Evolutionary conservation across 176 grass and related monocot genomes (phyloP), one percentile per base, ranked within the genome.

Genomic region (Raddia distichophylla): DNA sequence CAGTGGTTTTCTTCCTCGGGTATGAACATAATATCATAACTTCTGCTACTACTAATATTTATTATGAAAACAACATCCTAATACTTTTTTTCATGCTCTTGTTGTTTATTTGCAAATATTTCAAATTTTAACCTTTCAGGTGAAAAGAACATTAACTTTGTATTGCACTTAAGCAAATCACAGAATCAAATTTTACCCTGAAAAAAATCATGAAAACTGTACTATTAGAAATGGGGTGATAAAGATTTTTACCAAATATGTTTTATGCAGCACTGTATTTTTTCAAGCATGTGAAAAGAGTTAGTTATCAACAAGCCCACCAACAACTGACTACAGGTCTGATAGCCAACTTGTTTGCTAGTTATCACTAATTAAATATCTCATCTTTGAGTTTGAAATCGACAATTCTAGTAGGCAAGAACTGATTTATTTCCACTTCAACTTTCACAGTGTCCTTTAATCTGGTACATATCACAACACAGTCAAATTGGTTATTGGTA

Each of bases 1-100:
- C 70, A 97, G 88, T 63, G 91, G 91, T 67, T 88, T 90, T 89
- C 93, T 97, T 87, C 91, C 94, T 72, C 78, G 12, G 94, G 91
- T 97, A 86, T 69, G 74, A 43, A 53, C 13, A 64, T 7, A 83
- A 70, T 32, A 76, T 33, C 82, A 74, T 69, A 69, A 6, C 40
- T 57, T 56, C 47, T 82, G 46, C 20, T 47, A 16, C 12, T 11
- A 18, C n/a, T 82, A 58, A 40, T 53, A 42, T 53, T 44, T 64
- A 8, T 33, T 32, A 8, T 71, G 3, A 5, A 15, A 71, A 27
- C 32, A 46, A 11, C 16, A 7, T 15, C 46, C 5, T 51, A 7
- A 17, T 53, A 53, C 13, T 5, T 3, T 10, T 42, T 76, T 71
- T 71, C 33, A 19, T 74, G 71, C 52, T 43, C 13, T 55, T 17